Evolutionary conservation across 2,329 filamentous ascomycete species (phyloP), one percentile per base, ranked within the genome.

Genomic region (Fusarium phyllophilum): DNA sequence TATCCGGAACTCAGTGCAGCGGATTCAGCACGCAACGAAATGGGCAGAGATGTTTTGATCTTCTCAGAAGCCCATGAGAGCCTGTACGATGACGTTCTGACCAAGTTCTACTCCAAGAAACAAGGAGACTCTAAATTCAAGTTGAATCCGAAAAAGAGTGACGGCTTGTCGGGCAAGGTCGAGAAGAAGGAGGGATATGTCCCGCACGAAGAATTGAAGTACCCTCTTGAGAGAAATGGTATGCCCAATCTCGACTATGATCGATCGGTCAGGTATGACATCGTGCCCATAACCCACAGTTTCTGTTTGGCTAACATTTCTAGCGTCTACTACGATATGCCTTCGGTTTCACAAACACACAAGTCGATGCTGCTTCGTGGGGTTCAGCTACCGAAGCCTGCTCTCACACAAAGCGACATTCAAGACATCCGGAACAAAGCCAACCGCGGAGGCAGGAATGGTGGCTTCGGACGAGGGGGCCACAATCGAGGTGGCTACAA

Each of bases 301-400:
- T 29, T 51, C 26, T 12, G 45, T 26, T 42, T 49, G 44, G 65
- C 82, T 85, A 79, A 84, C 75, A 39, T 18, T 49, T 34, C 11
- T 73, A 97, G 93, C 79, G 95, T 98, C 17, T 86, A 93, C 78
- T 99, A 97, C 80, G 90, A 94, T 49, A 93, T 98, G 83, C 95
- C 96, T 1, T 86, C 88, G 45, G 90, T 90, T 24, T 86, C 86
- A 15, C 89, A 94, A 77, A 85, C 90, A 9, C 96, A 99, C 84
- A 98, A 98, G 81, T 98, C 95, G 11, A 97, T 97, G 93, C 88
- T 99, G 20, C 87, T 99, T 41, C 92, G 94, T 6, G 96, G 96
- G 18, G 91, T 95, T 44, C 91, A 92, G 77, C 87, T 95, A 64
- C 90, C 93, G 9, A 84, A 88, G 5, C 90, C 94, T 4, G 92